These are phyloP conservation scores for Daphne laureola DNA, from an alignment of 441 rosid genomes.

Conservation along the genomic window DNA sequence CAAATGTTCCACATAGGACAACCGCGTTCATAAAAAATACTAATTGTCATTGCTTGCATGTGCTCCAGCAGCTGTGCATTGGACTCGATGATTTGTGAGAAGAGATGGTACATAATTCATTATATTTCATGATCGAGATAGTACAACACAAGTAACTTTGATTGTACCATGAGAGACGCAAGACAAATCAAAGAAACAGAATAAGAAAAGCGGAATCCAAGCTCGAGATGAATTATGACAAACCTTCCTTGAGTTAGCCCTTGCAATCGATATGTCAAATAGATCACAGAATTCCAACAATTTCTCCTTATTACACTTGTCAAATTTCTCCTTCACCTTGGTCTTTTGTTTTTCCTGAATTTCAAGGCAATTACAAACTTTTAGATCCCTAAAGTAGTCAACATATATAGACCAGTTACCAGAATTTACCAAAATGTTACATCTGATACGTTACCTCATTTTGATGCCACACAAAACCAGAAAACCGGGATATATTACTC, in stretches of 20 bases:
- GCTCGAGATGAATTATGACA: constrained; percentile 1
- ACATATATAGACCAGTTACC: background rate
- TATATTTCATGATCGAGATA: background rate
- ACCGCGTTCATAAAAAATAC: background rate
- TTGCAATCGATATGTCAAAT: constrained; percentile 60
- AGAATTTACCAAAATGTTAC: background rate
- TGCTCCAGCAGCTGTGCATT: too few species aligned
- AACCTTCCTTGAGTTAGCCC: constrained; percentile 73
- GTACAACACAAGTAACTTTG: background rate
- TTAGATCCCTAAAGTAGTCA: constrained; percentile 2
- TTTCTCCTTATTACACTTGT: constrained; percentile 83
- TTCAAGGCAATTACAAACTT: constrained; percentile 1
- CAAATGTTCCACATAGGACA: background rate
- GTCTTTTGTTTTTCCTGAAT: constrained; percentile 77
- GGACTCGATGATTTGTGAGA: too few species aligned
- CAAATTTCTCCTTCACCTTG: constrained; percentile 80
- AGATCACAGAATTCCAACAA: constrained; percentile 73
- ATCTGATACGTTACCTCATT: constrained; percentile 51
- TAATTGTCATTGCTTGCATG: too few species aligned
- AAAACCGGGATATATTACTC: constrained; percentile 75
- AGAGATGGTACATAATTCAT: too few species aligned
- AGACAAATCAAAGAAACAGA: too few species aligned
- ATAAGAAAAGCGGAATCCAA: too few species aligned
- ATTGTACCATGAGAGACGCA: too few species aligned
- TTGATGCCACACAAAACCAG: constrained; percentile 94